Conservation (phyloP, 75 land plant genomes). For the Picea sitchensis region DNA sequence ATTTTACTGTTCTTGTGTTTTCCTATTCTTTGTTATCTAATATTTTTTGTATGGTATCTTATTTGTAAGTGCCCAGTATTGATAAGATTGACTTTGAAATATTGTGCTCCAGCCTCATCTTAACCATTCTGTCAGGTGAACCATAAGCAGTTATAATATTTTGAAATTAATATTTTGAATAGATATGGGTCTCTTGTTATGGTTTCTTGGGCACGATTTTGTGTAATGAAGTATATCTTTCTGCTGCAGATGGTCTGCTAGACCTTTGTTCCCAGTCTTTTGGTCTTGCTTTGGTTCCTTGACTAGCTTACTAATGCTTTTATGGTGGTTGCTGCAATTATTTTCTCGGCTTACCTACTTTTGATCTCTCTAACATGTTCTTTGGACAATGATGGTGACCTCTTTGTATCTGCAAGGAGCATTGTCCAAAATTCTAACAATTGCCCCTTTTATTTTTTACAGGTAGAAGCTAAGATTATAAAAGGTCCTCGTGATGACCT, state of each 20-base stretch:
- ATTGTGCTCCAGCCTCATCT: not conserved
- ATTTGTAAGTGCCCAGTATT: not conserved
- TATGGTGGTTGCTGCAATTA: not conserved
- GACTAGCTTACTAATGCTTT: no score
- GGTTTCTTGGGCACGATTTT: not conserved
- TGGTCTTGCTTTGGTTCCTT: not conserved
- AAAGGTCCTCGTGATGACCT: slow-evolving; percentile 80
- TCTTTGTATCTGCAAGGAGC: not conserved
- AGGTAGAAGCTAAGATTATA: slow-evolving; percentile 84
- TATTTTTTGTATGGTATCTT: not conserved
- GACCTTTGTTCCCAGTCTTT: not conserved
- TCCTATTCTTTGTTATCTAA: not conserved
- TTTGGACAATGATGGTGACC: not conserved
- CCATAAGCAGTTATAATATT: not conserved
- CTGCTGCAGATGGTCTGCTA: not conserved
- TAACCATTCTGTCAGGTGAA: not conserved
- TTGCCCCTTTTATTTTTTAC: not conserved
- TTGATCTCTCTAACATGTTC: not conserved
- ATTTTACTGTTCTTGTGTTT: not conserved
- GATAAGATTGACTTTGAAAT: not conserved
- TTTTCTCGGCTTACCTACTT: slow-evolving; percentile 1
- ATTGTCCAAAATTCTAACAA: not conserved
- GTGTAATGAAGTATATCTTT: not conserved
- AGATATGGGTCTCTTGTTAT: not conserved
- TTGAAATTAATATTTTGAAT: not conserved